phyloP scores from a whole-genome alignment of 179 eudicot genomes.

The Monotropa hypopitys region DNA sequence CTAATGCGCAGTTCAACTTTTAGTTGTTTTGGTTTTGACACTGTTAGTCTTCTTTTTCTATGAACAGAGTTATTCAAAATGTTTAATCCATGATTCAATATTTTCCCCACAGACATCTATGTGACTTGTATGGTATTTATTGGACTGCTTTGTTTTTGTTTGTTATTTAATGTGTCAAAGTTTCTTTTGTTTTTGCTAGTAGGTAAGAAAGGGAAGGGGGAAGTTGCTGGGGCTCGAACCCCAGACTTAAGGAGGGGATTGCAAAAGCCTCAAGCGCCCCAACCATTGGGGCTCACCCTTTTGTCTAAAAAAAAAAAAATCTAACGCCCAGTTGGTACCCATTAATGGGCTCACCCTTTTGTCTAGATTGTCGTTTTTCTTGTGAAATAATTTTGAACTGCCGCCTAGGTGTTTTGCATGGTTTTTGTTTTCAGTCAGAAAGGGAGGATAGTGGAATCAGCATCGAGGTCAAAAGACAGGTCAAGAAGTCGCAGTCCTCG shows the following conservation, averaged over 20 bases:
- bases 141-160: neutral
- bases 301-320: too few species aligned
- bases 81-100: neutral
- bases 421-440: conserved; percentile 32
- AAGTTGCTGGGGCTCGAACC: neutral
- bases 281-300: conserved; percentile 1
- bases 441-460: conserved; percentile 61
- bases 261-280: neutral
- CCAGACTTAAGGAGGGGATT: neutral
- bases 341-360: conserved; percentile 1
- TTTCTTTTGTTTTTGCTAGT: neutral
- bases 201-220: conserved; percentile 3
- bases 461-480: conserved; percentile 31
- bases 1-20: neutral
- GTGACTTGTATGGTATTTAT: neutral
- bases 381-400: neutral
- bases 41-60: neutral
- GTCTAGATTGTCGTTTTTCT: neutral
- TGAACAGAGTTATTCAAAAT: neutral
- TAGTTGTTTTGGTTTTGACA: neutral
- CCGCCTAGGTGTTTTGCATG: neutral
- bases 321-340: too few species aligned
- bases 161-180: neutral
- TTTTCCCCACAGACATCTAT: neutral
- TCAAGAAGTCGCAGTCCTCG: conserved; percentile 78